phyloP scores from a whole-genome alignment of 441 rosid genomes.

The Adansonia rubrostipa region DNA sequence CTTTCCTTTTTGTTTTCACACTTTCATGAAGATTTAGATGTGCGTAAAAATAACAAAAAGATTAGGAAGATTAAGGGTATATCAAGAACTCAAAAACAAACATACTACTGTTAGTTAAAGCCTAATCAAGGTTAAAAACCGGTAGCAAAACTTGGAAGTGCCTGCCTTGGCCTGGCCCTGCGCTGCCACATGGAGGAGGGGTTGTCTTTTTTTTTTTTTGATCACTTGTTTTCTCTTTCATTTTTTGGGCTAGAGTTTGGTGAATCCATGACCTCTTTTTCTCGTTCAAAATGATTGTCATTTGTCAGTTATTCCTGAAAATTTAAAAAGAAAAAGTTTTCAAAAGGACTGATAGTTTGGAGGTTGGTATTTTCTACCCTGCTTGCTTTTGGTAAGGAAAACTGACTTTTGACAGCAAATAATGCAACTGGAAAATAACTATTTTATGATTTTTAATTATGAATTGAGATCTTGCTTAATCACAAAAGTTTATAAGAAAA shows the following conservation, averaged over 20 bases:
- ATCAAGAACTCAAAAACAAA: no score
- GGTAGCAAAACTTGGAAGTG: neutral
- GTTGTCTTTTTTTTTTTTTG: no score
- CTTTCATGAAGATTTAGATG: neutral
- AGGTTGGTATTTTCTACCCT: neutral
- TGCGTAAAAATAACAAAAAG: no score
- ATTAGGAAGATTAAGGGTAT: no score
- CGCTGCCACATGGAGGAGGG: slow-evolving; percentile 1
- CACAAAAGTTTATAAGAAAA: neutral
- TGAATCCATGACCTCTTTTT: slow-evolving; percentile 19
- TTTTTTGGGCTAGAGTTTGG: slow-evolving; percentile 15
- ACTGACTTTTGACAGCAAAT: neutral
- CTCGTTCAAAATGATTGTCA: neutral
- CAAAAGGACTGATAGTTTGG: neutral
- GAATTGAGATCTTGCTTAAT: no score
- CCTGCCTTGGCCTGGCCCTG: no score
- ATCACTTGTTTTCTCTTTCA: neutral
- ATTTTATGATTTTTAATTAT: no score
- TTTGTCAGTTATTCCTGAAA: neutral
- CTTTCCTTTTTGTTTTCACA: neutral
- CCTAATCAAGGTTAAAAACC: neutral
- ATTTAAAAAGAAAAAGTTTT: neutral
- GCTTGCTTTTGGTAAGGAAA: neutral
- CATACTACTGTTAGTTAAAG: neutral
- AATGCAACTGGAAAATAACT: no score